Base-by-base conservation (phyloP, 306 rosid species). In the Cicer cuneatum region DNA sequence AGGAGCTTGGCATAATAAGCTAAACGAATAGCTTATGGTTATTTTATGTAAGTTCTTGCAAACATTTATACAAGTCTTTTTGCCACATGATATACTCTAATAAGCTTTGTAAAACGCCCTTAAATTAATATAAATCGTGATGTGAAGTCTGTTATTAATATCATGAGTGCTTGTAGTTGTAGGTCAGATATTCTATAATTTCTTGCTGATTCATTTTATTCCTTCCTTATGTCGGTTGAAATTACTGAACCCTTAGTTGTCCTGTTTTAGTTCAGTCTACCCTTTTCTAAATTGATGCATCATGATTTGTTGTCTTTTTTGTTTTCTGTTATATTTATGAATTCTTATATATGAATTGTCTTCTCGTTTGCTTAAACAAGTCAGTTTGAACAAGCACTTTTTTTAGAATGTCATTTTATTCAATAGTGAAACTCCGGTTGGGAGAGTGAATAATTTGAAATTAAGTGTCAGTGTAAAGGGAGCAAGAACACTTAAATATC, bases 211-310 rank as follows among this genome's bases (percentile, higher is more conserved):
- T 48, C 10, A 7, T 73, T 65, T 72, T 60, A 57, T 43, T 77
- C 6, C 53, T 42, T 72, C 11, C 38, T 9, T 18, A 18, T 37
- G 40, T n/a, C 43, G 75, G 53, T 46, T 73, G 52, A 33, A 54
- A 47, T 42, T 69, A 1, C 47, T 2, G 13, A 38, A 59, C 65
- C 62, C 43, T 35, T 68, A 8, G 4, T 7, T 73, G 64, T 43
- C 56, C 10, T 63, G 64, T 60, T 51, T 16, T 12, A 33, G 29
- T 62, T 60, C 73, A 42, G 14, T 18, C 15, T 67, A 5, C 15
- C 2, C 11, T 66, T 82, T 73, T 73, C 52, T 11, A 65, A 67
- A 10, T 45, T 42, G 43, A 15, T 68, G 15, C 74, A 24, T 73
- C 13, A 1, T 56, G 24, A 15, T 6, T n/a, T n/a, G n/a, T n/a